Percentiles rank a stretch among this genome's conserved stretches.
Evolutionary conservation across 768 basidiomycete genomes (phyloP).

Genomic region (Phylloporus arenicola): DNA sequence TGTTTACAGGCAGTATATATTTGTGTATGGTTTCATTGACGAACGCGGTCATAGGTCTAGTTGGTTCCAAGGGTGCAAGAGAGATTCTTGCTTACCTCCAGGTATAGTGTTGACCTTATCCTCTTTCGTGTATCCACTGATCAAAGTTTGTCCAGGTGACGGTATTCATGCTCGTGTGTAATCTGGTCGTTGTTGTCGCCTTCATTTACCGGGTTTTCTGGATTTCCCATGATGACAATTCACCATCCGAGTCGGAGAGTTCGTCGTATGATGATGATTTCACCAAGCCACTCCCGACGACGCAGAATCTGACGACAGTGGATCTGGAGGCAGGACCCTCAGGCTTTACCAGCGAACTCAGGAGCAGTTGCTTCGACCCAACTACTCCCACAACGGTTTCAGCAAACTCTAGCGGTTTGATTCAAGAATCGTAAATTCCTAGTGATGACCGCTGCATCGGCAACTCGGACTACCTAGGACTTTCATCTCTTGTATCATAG

Average conservation of each 20-base stretch:
- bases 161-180: not conserved
- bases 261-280: not conserved
- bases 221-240: not conserved
- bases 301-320: not conserved
- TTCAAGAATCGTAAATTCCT: too few species aligned
- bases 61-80: not conserved
- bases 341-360: not conserved
- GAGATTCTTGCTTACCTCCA: not conserved
- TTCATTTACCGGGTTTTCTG: not conserved
- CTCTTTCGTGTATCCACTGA: not conserved
- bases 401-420: too few species aligned
- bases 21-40: constrained; percentile 3
- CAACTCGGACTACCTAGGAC: too few species aligned
- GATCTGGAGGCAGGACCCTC: not conserved
- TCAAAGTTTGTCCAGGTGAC: not conserved
- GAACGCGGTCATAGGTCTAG: not conserved
- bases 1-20: constrained; percentile 10
- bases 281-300: not conserved
- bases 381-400: not conserved
- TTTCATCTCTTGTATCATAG: too few species aligned
- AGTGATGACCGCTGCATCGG: too few species aligned
- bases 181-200: not conserved
- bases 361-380: not conserved
- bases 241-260: not conserved
- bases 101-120: not conserved